A percentile compares a stretch with the other conserved stretches of the same genome.
These are phyloP conservation scores for Niebla homalea DNA, from an alignment of 495 filamentous ascomycete genomes.

Conservation along the genomic window DNA sequence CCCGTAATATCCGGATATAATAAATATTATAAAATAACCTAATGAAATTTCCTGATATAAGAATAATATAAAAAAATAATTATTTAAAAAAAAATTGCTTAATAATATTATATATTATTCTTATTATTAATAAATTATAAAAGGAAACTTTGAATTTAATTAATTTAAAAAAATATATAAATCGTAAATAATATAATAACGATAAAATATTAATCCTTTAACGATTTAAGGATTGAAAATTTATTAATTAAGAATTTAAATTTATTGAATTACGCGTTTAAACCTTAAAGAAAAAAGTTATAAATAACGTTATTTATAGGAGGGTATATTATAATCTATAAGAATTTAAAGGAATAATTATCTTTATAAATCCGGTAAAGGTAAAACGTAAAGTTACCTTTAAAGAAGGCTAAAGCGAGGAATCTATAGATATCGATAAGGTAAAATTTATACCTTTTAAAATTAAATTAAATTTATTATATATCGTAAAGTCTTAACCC, in stretches of 20 bases:
- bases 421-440: too few relatives aligned
- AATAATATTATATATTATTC: neutral
- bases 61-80: neutral
- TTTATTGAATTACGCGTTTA: neutral
- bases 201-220: neutral
- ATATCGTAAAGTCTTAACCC: too few relatives aligned
- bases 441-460: too few relatives aligned
- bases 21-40: neutral
- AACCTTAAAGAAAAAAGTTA: neutral
- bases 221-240: neutral
- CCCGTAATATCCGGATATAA: too few relatives aligned
- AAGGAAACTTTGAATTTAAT: neutral
- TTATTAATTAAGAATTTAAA: neutral
- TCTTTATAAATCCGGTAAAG: too few relatives aligned
- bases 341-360: neutral
- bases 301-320: neutral
- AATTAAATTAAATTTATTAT: too few relatives aligned
- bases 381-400: too few relatives aligned
- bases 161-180: neutral
- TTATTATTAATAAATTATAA: neutral
- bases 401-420: too few relatives aligned
- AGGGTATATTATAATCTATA: neutral
- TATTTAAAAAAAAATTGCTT: neutral
- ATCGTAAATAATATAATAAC: neutral
- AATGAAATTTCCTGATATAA: neutral